phyloP scores from a whole-genome alignment of 345 rosid genomes.

The sweet orange (Citrus sinensis) region DVS_A1.0 CM039165.1:11379501-11380000 shows the following conservation, averaged over 20 bases:
- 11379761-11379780: background rate
- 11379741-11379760: background rate
- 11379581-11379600: background rate
- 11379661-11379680: background rate
- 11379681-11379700: background rate
- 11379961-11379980: background rate
- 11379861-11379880: constrained; percentile 49
- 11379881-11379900: constrained; percentile 21
- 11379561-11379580: background rate
- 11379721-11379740: background rate
- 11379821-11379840: constrained; percentile 39
- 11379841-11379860: constrained; percentile 57
- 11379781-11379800: background rate
- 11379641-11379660: background rate
- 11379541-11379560: constrained; percentile 18
- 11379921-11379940: background rate
- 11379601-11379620: too few relatives aligned
- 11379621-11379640: background rate
- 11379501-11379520: constrained; percentile 16
- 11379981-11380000: background rate
- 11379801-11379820: constrained; percentile 12
- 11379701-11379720: too few relatives aligned
- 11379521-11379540: constrained; percentile 8
- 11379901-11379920: background rate
- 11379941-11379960: background rate